Base-by-base conservation (phyloP, 345 rosid genomes). In the Heritiera fomes region DNA sequence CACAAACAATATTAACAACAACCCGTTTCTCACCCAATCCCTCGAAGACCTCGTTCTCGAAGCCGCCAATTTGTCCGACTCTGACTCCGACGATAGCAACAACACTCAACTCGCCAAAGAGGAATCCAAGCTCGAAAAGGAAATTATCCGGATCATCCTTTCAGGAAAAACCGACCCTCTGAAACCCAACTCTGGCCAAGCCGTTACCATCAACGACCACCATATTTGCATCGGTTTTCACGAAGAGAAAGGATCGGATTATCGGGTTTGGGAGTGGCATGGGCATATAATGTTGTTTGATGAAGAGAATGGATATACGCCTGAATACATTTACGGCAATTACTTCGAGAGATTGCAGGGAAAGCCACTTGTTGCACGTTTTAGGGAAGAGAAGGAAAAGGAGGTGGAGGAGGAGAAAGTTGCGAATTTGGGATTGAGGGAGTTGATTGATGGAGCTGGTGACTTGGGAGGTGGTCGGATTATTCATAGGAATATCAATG, bases 251-350 rank as follows among this genome's bases (percentile, higher is more conserved):
- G 97, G 87, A 10, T 91, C 97, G 46, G 98, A 91, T 82, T 94
- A 92, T 85, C 91, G 99, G 77, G 97, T 94, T 10, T 96, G 99
- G 99, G 99, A 96, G 87, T 96, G 99, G 99, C 99, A 96, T 43
- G 99, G 99, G 0, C 99, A 96, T 79, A 92, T 96, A 34, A 88
- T 96, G 97, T 71, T 94, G 79, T 94, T 92, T 71, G 98, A 94
- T 40, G 99, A 94, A 69, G 97, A 91, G 75, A 84, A 91, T 59
- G 99, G 97, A 50, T 96, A 87, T 14, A 83, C 88, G 2, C 97
- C 99, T 1, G 98, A 96, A 91, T 96, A 96, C 83, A 92, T 96
- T 14, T 96, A 96, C 55, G 99, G 99, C 40, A 93, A 96, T 84
- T 92, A 96, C 86, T 96, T 96, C 69, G 97, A 94, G 91, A 90